phyloP scores from a whole-genome alignment of 2,329 filamentous ascomycete species.

The Botryotinia calthae region DNA sequence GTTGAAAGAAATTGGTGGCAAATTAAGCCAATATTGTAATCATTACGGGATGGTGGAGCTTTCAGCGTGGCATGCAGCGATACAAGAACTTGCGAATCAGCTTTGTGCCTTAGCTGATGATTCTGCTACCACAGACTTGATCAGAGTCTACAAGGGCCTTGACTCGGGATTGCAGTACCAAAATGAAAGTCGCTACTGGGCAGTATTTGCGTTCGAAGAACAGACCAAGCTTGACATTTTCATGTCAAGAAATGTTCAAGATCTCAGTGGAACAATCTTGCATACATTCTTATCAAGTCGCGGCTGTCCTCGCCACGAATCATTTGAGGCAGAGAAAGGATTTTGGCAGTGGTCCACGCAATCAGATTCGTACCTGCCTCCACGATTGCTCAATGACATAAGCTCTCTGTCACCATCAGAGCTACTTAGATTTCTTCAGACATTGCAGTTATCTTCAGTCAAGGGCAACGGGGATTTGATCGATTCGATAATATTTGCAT shows the following conservation, averaged over 20 bases:
- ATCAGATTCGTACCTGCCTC: slow-evolving; percentile 32
- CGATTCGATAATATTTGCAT: slow-evolving; percentile 7
- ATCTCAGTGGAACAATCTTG: slow-evolving; percentile 38
- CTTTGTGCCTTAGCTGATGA: slow-evolving; percentile 20
- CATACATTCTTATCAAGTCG: slow-evolving; percentile 43
- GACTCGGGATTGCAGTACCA: slow-evolving; percentile 41
- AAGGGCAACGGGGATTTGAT: not conserved
- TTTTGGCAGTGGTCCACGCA: slow-evolving; percentile 41
- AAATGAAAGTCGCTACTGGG: slow-evolving; percentile 40
- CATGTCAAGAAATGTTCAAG: slow-evolving; percentile 40
- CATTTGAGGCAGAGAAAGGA: slow-evolving; percentile 41
- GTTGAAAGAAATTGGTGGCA: slow-evolving; percentile 15
- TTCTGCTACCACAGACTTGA: slow-evolving; percentile 32
- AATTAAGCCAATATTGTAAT: slow-evolving; percentile 7
- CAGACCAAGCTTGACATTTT: slow-evolving; percentile 38
- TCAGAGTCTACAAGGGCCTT: slow-evolving; percentile 41
- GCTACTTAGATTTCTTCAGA: slow-evolving; percentile 16
- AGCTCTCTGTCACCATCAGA: slow-evolving; percentile 41
- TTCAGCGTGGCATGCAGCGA: slow-evolving; percentile 24
- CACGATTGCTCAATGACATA: slow-evolving; percentile 44
- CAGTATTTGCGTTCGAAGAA: slow-evolving; percentile 34
- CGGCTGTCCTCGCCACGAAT: slow-evolving; percentile 37
- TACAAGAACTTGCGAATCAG: slow-evolving; percentile 28
- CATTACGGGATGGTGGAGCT: slow-evolving; percentile 32
- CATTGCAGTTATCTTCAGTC: slow-evolving; percentile 2